Evolutionary conservation across 306 rosid species (phyloP).

Genomic region (Malus sylvestris): DNA sequence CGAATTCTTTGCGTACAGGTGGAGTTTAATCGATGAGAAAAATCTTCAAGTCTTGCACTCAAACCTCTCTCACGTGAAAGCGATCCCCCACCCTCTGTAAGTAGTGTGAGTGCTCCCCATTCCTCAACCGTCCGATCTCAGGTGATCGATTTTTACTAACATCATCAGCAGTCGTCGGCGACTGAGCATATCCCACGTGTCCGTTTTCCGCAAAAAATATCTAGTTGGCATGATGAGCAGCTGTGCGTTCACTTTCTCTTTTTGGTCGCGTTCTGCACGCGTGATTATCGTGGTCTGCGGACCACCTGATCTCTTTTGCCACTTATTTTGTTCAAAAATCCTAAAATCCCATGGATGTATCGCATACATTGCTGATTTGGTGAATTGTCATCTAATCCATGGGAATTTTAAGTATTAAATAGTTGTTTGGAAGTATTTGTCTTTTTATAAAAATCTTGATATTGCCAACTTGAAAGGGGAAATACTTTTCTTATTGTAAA

Average conservation of each 20-base stretch:
- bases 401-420: no score
- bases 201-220: not conserved
- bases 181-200: not conserved
- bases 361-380: no score
- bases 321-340: not conserved
- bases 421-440: no score
- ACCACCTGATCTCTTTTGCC: not conserved
- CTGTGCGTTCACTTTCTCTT: not conserved
- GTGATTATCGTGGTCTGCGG: not conserved
- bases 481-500: no score
- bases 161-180: not conserved
- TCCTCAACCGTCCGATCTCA: not conserved
- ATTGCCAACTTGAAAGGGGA: no score
- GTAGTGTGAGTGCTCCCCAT: not conserved
- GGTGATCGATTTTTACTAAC: not conserved
- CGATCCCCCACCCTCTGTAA: not conserved
- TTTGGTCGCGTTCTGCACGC: not conserved
- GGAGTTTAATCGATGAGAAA: not conserved
- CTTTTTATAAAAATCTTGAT: no score
- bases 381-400: no score
- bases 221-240: not conserved
- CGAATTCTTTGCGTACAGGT: constrained; percentile 7
- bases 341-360: no score
- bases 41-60: not conserved
- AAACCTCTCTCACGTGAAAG: not conserved